These are phyloP conservation scores for Candida incommunis DNA, from an alignment of 805 yeast genomes.

Conservation along the genomic window DNA sequence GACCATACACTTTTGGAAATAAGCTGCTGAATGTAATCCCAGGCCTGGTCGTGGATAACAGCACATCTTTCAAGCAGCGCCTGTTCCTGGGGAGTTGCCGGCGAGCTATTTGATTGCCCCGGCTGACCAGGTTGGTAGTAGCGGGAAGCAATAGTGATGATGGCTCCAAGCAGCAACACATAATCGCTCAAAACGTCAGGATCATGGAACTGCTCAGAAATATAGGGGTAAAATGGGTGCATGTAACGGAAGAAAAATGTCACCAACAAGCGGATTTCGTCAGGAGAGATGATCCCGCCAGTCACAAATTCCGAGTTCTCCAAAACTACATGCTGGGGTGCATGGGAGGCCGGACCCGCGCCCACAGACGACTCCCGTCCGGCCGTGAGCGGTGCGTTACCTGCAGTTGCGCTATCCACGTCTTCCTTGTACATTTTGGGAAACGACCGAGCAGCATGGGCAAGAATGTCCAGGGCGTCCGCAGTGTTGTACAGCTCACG, in stretches of 20 bases:
- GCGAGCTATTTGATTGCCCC: no score
- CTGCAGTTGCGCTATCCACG: neutral
- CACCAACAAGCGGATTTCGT: slow-evolving; percentile 18
- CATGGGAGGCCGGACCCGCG: neutral
- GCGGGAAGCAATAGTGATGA: slow-evolving; percentile 66
- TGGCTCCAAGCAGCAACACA: slow-evolving; percentile 70
- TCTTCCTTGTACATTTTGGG: slow-evolving; percentile 18
- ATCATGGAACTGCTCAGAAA: slow-evolving; percentile 60
- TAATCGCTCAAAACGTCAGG: slow-evolving; percentile 56
- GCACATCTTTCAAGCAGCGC: slow-evolving; percentile 13
- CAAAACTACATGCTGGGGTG: slow-evolving; percentile 14
- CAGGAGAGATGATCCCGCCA: slow-evolving; percentile 41
- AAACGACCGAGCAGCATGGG: slow-evolving; percentile 22
- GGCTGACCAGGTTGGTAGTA: slow-evolving; percentile 42
- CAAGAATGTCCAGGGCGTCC: slow-evolving; percentile 25
- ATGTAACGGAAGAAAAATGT: slow-evolving; percentile 49
- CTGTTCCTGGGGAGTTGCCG: slow-evolving; percentile 7
- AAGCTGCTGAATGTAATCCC: slow-evolving; percentile 72
- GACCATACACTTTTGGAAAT: slow-evolving; percentile 89
- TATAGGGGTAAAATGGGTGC: slow-evolving; percentile 84
- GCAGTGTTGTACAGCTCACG: slow-evolving; percentile 22
- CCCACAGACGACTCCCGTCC: neutral
- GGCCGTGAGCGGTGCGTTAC: neutral
- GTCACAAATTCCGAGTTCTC: slow-evolving; percentile 51
- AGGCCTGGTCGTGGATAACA: slow-evolving; percentile 61